These are phyloP conservation scores for Tetratostichococcus sp. DNA, from an alignment of 139 green algal species.

Conservation along the genomic window DNA sequence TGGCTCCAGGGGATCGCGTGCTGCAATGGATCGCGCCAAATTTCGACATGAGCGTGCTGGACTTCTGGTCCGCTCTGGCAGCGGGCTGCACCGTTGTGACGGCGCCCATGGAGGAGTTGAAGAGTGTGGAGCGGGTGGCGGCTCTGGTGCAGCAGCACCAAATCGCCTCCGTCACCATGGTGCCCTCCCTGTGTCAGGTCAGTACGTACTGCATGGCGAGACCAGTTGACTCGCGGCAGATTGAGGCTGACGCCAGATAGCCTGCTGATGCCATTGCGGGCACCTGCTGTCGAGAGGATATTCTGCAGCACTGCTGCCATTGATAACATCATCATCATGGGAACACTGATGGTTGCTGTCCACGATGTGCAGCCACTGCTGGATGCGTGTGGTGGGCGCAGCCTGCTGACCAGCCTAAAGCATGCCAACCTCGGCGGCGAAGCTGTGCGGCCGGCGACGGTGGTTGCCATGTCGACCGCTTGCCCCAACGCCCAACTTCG, in stretches of 20 bases:
- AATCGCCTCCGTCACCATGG: constrained; percentile 18
- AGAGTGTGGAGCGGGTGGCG: constrained; percentile 20
- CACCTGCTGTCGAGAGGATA: too few species aligned
- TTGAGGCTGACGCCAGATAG: too few species aligned
- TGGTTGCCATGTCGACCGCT: not conserved
- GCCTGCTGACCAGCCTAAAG: not conserved
- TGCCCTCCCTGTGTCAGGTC: constrained; percentile 11
- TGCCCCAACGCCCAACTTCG: constrained; percentile 19
- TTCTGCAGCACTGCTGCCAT: too few species aligned
- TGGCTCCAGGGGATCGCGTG: not conserved
- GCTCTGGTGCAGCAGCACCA: constrained; percentile 4
- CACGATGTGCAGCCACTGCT: too few species aligned
- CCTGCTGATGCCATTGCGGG: too few species aligned
- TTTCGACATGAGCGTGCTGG: constrained; percentile 35
- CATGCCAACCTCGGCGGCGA: constrained; percentile 17
- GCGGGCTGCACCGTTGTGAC: constrained; percentile 12
- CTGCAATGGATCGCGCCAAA: constrained; percentile 23
- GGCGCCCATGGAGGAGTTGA: constrained; percentile 17
- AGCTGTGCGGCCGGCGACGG: constrained; percentile 6
- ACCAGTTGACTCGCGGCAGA: too few species aligned
- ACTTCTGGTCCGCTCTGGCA: constrained; percentile 17
- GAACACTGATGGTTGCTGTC: too few species aligned
- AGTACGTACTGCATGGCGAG: too few species aligned
- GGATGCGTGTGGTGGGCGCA: not conserved
- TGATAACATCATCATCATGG: too few species aligned